Conservation (phyloP, 306 rosid genomes). For the Cicer cuneatum region DNA sequence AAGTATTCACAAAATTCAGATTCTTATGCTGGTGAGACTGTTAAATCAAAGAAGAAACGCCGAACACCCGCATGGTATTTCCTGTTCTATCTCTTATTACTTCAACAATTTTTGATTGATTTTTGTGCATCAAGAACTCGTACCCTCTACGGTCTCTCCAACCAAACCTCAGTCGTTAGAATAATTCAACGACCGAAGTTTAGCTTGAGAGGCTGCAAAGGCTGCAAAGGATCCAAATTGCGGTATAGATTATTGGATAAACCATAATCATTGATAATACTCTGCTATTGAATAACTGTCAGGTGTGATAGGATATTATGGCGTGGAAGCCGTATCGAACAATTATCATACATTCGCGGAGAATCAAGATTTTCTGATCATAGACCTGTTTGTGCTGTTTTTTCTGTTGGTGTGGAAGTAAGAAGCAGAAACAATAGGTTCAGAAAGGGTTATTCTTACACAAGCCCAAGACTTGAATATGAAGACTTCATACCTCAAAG, state of each 20-base stretch:
- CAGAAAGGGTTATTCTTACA: slow-evolving; percentile 74
- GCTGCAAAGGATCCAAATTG: too few species aligned
- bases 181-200: too few species aligned
- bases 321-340: slow-evolving; percentile 79
- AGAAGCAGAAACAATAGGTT: slow-evolving; percentile 61
- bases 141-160: too few species aligned
- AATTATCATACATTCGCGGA: slow-evolving; percentile 71
- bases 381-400: slow-evolving; percentile 78
- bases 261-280: neutral
- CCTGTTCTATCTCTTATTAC: neutral
- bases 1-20: slow-evolving; percentile 86
- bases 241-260: neutral
- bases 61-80: slow-evolving; percentile 88
- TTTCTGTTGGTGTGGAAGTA: slow-evolving; percentile 72
- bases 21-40: slow-evolving; percentile 82
- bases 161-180: too few species aligned
- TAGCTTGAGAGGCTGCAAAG: too few species aligned
- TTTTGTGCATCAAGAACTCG: too few species aligned
- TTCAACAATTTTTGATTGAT: neutral
- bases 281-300: slow-evolving; percentile 31
- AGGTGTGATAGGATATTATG: slow-evolving; percentile 92
- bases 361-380: slow-evolving; percentile 92
- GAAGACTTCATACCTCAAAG: slow-evolving; percentile 78
- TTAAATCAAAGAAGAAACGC: slow-evolving; percentile 83
- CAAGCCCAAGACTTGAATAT: slow-evolving; percentile 59